Base-by-base conservation (phyloP, 768 basidiomycete genomes). In the Psilocybe cubensis region DNA sequence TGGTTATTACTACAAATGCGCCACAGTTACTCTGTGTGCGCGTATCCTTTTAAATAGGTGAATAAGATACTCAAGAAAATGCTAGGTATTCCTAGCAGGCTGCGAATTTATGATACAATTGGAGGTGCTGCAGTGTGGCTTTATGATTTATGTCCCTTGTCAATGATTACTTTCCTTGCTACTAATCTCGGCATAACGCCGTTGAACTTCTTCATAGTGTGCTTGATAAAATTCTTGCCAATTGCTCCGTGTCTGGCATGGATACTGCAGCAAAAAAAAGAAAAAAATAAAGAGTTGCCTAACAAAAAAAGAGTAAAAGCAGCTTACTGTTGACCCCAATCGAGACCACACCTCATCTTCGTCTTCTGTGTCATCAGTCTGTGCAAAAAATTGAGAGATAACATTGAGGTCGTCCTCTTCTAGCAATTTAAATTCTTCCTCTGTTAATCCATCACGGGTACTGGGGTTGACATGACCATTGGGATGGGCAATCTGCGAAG, bases 341-440 rank as follows among this genome's bases (percentile, higher is more conserved):
- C 68, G 73, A 45, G 69, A 72, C 84, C 86, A 90, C 29, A 86
- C 72, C 3, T 52, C 46, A 0, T 61, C 60, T n/a, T 77, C 65
- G 1, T 69, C 66, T 12, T 74, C 74, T 8, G 72, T 68, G 7
- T 80, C 77, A 3, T 82, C 77, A 10, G 80, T 79, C 38, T 76
- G 81, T 10, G 80, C 81, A 62, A 89, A 85, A 62, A 87, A 89
- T 9, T 69, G 67, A 6, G 81, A 77, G 33, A 90, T 75, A 3
- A 72, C 65, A 17, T 81, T 72, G n/a, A 88, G 71, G 66, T 87
- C 84, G 47, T 76, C 69, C 56, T 76, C 68, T 20, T 58, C 29
- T 24, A 47, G 45, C 9, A 46, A 20, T 31, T 57, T 46, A 38
- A 41, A 35, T 52, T 63, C 24, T 18, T 48, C 33, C 14, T 28